A percentile compares a stretch with the other conserved stretches of the same genome.
Conservation (phyloP, 2,329 filamentous ascomycete species). For the Pyricularia grisea region DNA sequence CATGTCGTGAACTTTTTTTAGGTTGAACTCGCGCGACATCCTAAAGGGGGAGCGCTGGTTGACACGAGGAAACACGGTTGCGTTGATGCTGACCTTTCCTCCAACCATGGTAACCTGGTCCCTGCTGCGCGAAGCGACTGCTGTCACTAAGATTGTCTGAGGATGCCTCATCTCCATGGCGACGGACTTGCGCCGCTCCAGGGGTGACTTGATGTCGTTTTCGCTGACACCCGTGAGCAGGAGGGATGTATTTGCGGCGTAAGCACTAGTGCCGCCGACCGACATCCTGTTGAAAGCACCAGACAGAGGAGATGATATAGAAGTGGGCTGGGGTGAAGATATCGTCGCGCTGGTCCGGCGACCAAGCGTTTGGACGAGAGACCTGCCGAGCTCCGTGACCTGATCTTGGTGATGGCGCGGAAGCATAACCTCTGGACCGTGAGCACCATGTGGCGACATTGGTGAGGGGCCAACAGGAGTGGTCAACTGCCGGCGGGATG, state of each 20-base stretch:
- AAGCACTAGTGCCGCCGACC: neutral
- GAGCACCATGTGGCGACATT: neutral
- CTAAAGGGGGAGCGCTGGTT: constrained; percentile 33
- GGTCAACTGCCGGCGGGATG: neutral
- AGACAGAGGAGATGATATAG: constrained; percentile 1
- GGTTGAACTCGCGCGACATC: constrained; percentile 39
- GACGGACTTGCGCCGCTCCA: constrained; percentile 1
- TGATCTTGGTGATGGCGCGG: neutral
- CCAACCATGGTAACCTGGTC: neutral
- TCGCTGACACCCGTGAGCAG: constrained; percentile 1
- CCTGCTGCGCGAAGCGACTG: neutral
- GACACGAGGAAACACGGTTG: constrained; percentile 30
- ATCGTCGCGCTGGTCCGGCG: neutral
- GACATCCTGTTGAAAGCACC: constrained; percentile 1
- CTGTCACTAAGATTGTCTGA: constrained; percentile 1
- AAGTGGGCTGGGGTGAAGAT: neutral
- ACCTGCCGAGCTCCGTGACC: neutral
- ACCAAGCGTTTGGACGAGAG: neutral
- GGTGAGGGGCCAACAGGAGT: neutral
- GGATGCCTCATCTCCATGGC: neutral
- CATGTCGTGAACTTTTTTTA: constrained; percentile 35
- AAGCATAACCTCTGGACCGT: neutral
- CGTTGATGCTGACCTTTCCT: constrained; percentile 27
- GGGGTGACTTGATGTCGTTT: neutral
- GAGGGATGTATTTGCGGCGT: neutral